A percentile compares a stretch with the other conserved stretches of the same genome.
phyloP scores from a whole-genome alignment of 2,329 filamentous ascomycete genomes.

The Escovopsis weberi region DNA sequence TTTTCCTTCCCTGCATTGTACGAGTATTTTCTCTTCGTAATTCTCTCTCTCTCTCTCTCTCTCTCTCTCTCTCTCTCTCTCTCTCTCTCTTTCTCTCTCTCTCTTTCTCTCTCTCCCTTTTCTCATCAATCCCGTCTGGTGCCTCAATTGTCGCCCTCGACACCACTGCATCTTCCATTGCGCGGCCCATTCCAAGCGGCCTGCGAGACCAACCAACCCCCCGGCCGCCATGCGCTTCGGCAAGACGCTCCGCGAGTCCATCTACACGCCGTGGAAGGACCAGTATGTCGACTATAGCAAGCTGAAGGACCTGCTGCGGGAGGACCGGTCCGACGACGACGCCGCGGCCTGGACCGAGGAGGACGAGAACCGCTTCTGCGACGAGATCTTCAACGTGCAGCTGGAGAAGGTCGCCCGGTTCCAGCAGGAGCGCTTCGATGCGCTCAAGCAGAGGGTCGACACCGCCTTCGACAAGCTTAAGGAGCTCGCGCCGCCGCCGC shows the following conservation, averaged over 20 bases:
- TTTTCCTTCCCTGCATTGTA: too few species aligned
- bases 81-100: too few species aligned
- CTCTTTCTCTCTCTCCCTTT: too few species aligned
- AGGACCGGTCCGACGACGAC: conserved; percentile 49
- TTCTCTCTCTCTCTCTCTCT: too few species aligned
- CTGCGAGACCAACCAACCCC: too few species aligned
- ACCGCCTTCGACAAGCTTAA: conserved; percentile 54
- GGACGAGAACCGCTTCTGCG: conserved; percentile 86
- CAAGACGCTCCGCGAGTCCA: conserved; percentile 64
- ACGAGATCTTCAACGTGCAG: conserved; percentile 88
- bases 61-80: too few species aligned
- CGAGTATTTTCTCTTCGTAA: too few species aligned
- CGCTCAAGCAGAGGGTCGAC: conserved; percentile 39
- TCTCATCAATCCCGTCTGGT: too few species aligned
- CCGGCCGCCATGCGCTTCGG: conserved; percentile 70
- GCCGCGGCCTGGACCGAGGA: conserved; percentile 73
- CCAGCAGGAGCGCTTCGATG: conserved; percentile 61
- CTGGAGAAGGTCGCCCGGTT: conserved; percentile 89
- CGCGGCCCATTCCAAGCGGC: too few species aligned
- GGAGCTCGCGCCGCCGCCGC: conserved; percentile 49
- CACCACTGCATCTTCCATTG: too few species aligned
- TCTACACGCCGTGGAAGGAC: conserved; percentile 79
- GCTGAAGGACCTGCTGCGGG: conserved; percentile 77
- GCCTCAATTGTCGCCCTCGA: too few species aligned
- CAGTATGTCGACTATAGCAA: conserved; percentile 93